These are phyloP conservation scores for Carex parvula DNA, from an alignment of 176 grass and related monocot species.

Conservation along the genomic window DNA sequence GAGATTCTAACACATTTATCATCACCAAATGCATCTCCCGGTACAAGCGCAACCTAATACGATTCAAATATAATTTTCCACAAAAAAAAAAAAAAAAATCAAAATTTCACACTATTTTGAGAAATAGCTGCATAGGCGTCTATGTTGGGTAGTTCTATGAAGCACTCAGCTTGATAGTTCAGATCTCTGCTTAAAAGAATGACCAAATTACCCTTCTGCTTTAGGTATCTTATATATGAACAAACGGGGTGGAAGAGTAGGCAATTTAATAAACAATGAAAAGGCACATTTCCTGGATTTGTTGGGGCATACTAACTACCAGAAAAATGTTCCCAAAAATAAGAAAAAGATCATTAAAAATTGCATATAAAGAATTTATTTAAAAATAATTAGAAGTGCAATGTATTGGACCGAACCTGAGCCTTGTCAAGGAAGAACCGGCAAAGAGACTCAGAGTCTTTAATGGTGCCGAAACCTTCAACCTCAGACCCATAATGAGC, in stretches of 20 bases:
- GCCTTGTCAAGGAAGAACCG: slow-evolving; percentile 82
- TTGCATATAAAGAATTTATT: no score
- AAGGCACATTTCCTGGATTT: not conserved
- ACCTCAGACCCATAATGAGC: slow-evolving; percentile 73
- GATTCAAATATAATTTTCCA: slow-evolving; percentile 10
- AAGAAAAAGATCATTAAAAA: not conserved
- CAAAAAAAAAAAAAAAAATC: not conserved
- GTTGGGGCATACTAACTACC: not conserved
- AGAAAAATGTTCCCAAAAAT: not conserved
- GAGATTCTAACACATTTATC: slow-evolving; percentile 81
- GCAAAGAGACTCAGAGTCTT: slow-evolving; percentile 76
- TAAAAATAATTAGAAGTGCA: not conserved
- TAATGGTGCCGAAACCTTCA: slow-evolving; percentile 70
- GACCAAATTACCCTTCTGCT: not conserved
- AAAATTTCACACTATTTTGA: not conserved
- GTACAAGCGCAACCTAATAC: slow-evolving; percentile 74
- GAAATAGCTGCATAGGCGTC: not conserved
- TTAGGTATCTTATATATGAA: not conserved
- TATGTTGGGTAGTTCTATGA: not conserved
- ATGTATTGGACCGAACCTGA: slow-evolving; percentile 37
- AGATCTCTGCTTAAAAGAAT: not conserved
- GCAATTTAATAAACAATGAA: not conserved
- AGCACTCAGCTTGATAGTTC: not conserved
- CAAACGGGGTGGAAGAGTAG: not conserved
- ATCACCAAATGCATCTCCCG: slow-evolving; percentile 86